These are phyloP conservation scores for Nannochloris sp. DNA, from an alignment of 139 green algal genomes.

Conservation along the genomic window DNA sequence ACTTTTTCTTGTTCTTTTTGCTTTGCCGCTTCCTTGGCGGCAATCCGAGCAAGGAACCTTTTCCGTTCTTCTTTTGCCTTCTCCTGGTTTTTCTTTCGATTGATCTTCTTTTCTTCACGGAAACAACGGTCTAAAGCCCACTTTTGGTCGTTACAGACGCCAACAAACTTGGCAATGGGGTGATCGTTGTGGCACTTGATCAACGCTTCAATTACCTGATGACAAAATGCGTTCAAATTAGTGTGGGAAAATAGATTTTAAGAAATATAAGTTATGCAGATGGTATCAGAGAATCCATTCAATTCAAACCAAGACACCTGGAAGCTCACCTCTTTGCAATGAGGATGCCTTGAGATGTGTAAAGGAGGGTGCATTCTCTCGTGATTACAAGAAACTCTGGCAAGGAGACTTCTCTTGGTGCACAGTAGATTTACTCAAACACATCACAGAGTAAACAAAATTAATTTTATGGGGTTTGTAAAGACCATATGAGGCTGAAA, in stretches of 20 bases:
- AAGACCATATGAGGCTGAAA: too few relatives aligned
- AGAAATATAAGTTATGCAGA: too few relatives aligned
- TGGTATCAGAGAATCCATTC: neutral
- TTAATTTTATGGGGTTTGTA: too few relatives aligned
- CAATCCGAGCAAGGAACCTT: constrained; percentile 9
- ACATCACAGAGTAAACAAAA: too few relatives aligned
- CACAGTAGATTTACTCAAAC: too few relatives aligned
- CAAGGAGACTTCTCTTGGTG: too few relatives aligned
- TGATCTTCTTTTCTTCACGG: constrained; percentile 62
- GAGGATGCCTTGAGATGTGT: constrained; percentile 35
- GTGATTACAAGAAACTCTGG: neutral
- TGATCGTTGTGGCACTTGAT: constrained; percentile 58
- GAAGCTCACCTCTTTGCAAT: constrained; percentile 34
- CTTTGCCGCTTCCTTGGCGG: neutral
- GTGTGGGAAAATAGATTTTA: neutral
- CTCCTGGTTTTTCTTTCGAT: constrained; percentile 25
- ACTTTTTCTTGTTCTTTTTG: neutral
- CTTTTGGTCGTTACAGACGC: constrained; percentile 64
- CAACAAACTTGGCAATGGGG: constrained; percentile 53
- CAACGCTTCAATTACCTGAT: constrained; percentile 65
- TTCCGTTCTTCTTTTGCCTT: constrained; percentile 14
- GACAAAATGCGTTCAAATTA: neutral
- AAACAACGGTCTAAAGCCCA: constrained; percentile 61
- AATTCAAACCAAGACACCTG: too few relatives aligned
- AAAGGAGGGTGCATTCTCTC: constrained; percentile 50